phyloP scores from a whole-genome alignment of 768 basidiomycete genomes.

The Tylopilus vinaceipallidus region DNA sequence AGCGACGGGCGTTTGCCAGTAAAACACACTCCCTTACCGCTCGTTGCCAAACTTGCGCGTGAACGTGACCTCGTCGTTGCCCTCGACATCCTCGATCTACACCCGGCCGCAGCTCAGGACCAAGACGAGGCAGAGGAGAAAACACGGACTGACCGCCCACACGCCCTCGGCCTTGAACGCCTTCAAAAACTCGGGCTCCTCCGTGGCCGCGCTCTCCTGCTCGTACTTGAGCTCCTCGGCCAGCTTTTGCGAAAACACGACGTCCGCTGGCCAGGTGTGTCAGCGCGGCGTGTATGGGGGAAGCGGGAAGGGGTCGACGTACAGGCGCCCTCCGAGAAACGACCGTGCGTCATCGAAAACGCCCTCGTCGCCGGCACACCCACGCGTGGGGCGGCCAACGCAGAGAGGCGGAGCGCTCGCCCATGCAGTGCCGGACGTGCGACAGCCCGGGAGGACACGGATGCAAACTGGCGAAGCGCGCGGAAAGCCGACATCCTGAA shows the following conservation, averaged over 20 bases:
- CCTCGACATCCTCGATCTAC: constrained; percentile 67
- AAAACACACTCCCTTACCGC: constrained; percentile 52
- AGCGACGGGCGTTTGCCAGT: too few species aligned
- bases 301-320: constrained; percentile 15
- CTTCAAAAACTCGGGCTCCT: constrained; percentile 74
- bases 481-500: constrained; percentile 62
- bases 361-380: constrained; percentile 31
- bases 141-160: constrained; percentile 59
- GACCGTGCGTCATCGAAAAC: constrained; percentile 40
- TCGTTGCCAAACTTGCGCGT: constrained; percentile 90
- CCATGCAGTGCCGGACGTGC: constrained; percentile 26
- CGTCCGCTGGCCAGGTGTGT: constrained; percentile 53
- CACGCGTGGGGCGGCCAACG: constrained; percentile 12
- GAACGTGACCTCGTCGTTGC: constrained; percentile 80
- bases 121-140: too few species aligned
- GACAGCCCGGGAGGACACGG: constrained; percentile 40
- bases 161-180: constrained; percentile 68
- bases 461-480: constrained; percentile 54
- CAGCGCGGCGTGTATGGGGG: neutral
- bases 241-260: constrained; percentile 71
- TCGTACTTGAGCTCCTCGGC: constrained; percentile 86
- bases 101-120: neutral
- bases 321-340: constrained; percentile 46
- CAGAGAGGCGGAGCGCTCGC: constrained; percentile 18
- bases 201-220: constrained; percentile 47